Evolutionary conservation across 352 stramenopile genomes (phyloP).

Genomic region (Phytophthora pini): DNA sequence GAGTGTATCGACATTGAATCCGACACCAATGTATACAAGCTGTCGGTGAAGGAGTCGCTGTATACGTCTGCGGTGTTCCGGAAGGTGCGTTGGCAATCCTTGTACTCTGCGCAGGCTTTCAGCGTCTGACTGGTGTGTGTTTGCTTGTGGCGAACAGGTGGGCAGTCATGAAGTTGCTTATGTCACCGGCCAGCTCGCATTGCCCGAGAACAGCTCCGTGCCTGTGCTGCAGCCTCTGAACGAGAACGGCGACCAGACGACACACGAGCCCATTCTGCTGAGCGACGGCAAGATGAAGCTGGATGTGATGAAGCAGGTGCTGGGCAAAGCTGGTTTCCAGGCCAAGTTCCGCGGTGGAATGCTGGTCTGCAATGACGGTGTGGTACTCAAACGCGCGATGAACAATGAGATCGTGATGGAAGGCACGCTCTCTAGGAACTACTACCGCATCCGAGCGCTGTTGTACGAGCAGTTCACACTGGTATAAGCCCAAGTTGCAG

Average conservation of each 20-base stretch:
- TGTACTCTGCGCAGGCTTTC: neutral
- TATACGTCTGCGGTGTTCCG: constrained; percentile 86
- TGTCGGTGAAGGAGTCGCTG: constrained; percentile 86
- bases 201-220: constrained; percentile 75
- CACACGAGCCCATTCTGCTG: constrained; percentile 83
- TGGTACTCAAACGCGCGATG: constrained; percentile 85
- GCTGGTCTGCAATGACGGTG: constrained; percentile 89
- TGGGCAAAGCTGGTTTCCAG: constrained; percentile 88
- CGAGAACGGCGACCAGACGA: constrained; percentile 41
- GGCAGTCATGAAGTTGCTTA: constrained; percentile 88
- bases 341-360: constrained; percentile 91
- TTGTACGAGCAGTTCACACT: constrained; percentile 91
- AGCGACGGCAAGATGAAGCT: constrained; percentile 92
- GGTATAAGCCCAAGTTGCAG: constrained; percentile 45
- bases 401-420: constrained; percentile 92
- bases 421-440: constrained; percentile 83
- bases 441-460: constrained; percentile 88
- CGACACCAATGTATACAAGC: constrained; percentile 91
- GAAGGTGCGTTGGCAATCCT: constrained; percentile 53
- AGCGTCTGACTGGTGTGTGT: constrained; percentile 8
- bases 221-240: constrained; percentile 70
- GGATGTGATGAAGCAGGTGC: constrained; percentile 90
- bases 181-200: constrained; percentile 74
- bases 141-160: constrained; percentile 47
- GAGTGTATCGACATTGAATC: constrained; percentile 92